Conservation (phyloP, 169 alveolate species). For the Fabrea salina region DNA sequence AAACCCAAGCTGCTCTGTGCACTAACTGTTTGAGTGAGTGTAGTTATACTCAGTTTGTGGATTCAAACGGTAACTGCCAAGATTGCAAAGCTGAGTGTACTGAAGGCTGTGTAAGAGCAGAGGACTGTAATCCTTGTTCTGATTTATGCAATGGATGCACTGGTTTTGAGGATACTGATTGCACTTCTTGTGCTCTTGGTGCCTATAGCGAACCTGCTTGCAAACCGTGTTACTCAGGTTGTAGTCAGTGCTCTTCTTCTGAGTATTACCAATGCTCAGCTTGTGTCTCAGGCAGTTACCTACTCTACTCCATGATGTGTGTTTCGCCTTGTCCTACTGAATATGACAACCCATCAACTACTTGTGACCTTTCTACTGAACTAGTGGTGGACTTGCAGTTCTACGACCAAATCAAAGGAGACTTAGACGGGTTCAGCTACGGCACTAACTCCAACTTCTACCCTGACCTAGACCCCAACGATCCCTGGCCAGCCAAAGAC, state of each 20-base stretch:
- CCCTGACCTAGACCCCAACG: conserved; percentile 23
- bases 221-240: background rate
- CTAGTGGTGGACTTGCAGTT: too few species aligned
- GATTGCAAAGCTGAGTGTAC: too few species aligned
- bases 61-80: too few species aligned
- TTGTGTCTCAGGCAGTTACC: background rate
- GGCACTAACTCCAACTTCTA: background rate
- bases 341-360: too few species aligned
- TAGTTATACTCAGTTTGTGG: too few species aligned
- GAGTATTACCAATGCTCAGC: background rate
- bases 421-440: background rate
- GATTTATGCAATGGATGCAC: background rate
- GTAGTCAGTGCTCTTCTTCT: background rate
- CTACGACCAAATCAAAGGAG: too few species aligned
- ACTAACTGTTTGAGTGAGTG: too few species aligned
- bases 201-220: too few species aligned
- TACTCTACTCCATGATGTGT: too few species aligned
- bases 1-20: too few species aligned
- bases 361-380: too few species aligned
- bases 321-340: too few species aligned
- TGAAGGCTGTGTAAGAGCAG: background rate
- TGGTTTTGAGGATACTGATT: background rate
- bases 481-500: background rate
- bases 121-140: background rate
- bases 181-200: background rate